Evolutionary conservation across 352 stramenopile genomes (phyloP).

Genomic region (Phytopythium montanum): DNA sequence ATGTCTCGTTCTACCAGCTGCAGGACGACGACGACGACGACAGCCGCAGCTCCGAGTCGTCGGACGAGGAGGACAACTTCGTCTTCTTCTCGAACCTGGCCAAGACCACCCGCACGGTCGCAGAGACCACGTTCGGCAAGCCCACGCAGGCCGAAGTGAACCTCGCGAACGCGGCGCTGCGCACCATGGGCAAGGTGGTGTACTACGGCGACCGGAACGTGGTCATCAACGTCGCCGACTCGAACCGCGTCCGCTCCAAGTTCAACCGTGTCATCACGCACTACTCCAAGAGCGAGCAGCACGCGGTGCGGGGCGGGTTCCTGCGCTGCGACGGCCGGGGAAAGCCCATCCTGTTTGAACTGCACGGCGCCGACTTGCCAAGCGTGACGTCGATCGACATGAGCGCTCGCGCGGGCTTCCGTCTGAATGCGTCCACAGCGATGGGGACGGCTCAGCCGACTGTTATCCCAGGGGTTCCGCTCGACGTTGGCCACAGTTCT

Average conservation of each 20-base stretch:
- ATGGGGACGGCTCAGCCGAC: not conserved
- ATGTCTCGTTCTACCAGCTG: conserved; percentile 72
- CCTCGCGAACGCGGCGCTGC: conserved; percentile 41
- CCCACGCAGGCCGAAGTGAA: conserved; percentile 51
- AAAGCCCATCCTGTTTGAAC: conserved; percentile 68
- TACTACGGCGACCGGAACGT: conserved; percentile 79
- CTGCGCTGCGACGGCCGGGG: conserved; percentile 73
- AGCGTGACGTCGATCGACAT: conserved; percentile 52
- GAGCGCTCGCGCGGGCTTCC: conserved; percentile 11
- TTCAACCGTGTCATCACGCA: conserved; percentile 85
- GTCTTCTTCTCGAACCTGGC: conserved; percentile 62
- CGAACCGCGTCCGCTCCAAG: conserved; percentile 75
- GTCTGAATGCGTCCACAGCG: not conserved
- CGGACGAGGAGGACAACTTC: conserved; percentile 59
- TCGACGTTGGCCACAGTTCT: not conserved
- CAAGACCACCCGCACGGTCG: conserved; percentile 56
- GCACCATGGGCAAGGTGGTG: conserved; percentile 61
- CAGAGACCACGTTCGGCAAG: conserved; percentile 67
- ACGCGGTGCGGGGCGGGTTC: conserved; percentile 57
- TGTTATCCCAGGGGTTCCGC: not conserved
- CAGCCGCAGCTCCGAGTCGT: conserved; percentile 35
- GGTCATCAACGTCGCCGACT: conserved; percentile 78
- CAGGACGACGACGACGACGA: conserved; percentile 28
- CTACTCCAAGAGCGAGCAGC: conserved; percentile 63
- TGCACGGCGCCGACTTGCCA: conserved; percentile 56